phyloP scores from a whole-genome alignment of 2,329 filamentous ascomycete genomes.

The Aspergillus transmontanensis region DNA sequence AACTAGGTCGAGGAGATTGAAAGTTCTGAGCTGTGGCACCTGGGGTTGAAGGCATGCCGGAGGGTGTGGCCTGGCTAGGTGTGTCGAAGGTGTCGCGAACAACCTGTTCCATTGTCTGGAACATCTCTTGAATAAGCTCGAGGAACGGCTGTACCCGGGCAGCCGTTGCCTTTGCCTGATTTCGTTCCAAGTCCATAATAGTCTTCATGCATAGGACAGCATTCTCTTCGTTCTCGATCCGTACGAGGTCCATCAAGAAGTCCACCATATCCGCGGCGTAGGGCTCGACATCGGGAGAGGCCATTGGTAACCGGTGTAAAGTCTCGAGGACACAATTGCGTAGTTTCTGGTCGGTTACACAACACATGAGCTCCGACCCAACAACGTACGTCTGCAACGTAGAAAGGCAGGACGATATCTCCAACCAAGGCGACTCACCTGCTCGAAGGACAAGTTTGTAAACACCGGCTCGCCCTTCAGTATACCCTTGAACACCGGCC shows the following conservation, averaged over 20 bases:
- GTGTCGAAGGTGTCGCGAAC: conserved; percentile 95
- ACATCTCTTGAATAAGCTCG: conserved; percentile 90
- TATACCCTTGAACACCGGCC: conserved; percentile 86
- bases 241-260: conserved; percentile 83
- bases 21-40: conserved; percentile 64
- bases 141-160: conserved; percentile 87
- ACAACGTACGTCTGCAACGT: neutral
- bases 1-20: conserved; percentile 85
- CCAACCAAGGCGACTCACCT: conserved; percentile 57
- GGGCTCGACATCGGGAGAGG: conserved; percentile 79
- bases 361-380: neutral
- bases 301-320: conserved; percentile 79
- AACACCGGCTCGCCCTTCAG: conserved; percentile 86
- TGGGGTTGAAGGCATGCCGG: conserved; percentile 56
- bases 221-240: conserved; percentile 96
- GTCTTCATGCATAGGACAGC: conserved; percentile 98
- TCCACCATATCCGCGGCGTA: conserved; percentile 89
- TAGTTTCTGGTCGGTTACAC: conserved; percentile 64
- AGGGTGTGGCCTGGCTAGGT: conserved; percentile 58
- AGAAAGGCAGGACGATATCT: neutral
- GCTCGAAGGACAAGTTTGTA: conserved; percentile 84
- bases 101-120: conserved; percentile 90
- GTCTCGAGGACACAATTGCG: conserved; percentile 94
- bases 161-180: conserved; percentile 81
- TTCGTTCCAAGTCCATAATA: conserved; percentile 92